Evolutionary conservation across 2,329 filamentous ascomycete genomes (phyloP).

Genomic region (Paecilomyces sp.): DNA sequence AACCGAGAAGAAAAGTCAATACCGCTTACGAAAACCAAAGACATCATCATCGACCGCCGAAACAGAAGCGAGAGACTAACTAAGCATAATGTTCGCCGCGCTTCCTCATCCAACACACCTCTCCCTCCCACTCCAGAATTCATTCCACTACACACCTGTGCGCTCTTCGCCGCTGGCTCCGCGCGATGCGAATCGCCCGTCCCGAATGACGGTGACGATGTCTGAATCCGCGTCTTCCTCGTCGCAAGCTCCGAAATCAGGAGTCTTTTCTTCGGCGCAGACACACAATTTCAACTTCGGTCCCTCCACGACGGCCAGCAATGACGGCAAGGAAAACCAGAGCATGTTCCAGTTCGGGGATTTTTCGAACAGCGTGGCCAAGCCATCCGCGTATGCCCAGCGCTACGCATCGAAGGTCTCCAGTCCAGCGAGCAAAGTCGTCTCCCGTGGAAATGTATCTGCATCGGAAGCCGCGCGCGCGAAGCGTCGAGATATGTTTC

Average conservation of each 20-base stretch:
- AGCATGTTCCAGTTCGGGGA: not conserved
- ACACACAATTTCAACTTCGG: not conserved
- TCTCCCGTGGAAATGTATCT: conserved; percentile 9
- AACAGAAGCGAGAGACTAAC: not conserved
- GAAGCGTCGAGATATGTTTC: conserved; percentile 31
- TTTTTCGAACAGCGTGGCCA: not conserved
- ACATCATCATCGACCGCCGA: no score
- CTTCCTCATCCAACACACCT: conserved; percentile 10
- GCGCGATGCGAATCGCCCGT: conserved; percentile 1
- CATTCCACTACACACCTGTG: conserved; percentile 15
- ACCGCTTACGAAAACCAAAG: not conserved
- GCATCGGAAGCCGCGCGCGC: conserved; percentile 21
- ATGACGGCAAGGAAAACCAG: not conserved
- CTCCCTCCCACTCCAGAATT: conserved; percentile 9
- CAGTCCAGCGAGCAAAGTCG: conserved; percentile 22
- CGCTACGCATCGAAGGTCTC: conserved; percentile 28
- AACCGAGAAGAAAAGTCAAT: not conserved
- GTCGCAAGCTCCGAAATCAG: not conserved
- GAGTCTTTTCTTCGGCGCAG: not conserved
- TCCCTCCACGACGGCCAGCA: not conserved
- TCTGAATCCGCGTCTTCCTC: not conserved
- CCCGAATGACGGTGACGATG: not conserved
- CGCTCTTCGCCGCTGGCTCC: conserved; percentile 3
- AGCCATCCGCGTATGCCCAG: conserved; percentile 21
- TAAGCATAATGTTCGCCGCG: conserved; percentile 22